Evolutionary conservation across 768 basidiomycete genomes (phyloP).

Genomic region (Mycena maculata): DNA sequence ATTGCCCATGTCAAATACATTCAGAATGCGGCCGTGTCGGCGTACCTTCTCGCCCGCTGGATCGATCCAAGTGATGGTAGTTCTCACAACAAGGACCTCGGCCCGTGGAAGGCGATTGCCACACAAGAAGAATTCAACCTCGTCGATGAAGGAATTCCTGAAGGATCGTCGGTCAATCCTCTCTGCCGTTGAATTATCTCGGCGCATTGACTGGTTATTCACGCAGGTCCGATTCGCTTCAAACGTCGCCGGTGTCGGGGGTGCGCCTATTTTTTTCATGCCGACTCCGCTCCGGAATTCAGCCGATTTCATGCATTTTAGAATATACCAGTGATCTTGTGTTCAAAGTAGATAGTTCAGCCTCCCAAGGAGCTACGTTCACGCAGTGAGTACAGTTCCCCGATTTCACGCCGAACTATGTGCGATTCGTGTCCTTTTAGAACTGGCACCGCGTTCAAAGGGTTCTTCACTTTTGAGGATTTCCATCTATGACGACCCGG

Average conservation of each 20-base stretch:
- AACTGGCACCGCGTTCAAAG: constrained; percentile 22
- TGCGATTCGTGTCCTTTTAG: not conserved
- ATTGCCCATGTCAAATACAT: constrained; percentile 16
- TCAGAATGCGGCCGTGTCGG: constrained; percentile 22
- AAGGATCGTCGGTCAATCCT: constrained; percentile 9
- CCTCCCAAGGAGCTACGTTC: constrained; percentile 13
- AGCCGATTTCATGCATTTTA: not conserved
- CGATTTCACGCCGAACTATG: not conserved
- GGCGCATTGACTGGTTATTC: not conserved
- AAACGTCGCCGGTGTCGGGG: constrained; percentile 15
- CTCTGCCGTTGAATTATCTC: not conserved
- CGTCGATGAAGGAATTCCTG: constrained; percentile 16
- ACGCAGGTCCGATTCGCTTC: constrained; percentile 22
- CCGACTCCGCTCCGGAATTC: not conserved
- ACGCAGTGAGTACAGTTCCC: constrained; percentile 12
- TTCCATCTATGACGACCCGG: constrained; percentile 9
- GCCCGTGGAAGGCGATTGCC: constrained; percentile 18
- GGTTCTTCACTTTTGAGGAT: constrained; percentile 16
- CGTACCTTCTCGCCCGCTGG: constrained; percentile 17
- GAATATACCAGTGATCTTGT: constrained; percentile 13
- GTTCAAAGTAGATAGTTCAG: constrained; percentile 10
- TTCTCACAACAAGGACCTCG: constrained; percentile 10
- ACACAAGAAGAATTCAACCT: constrained; percentile 25
- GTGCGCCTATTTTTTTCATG: constrained; percentile 1
- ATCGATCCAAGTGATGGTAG: constrained; percentile 10